phyloP scores from a whole-genome alignment of 768 basidiomycete genomes.

The Termitomyces sp. region DNA sequence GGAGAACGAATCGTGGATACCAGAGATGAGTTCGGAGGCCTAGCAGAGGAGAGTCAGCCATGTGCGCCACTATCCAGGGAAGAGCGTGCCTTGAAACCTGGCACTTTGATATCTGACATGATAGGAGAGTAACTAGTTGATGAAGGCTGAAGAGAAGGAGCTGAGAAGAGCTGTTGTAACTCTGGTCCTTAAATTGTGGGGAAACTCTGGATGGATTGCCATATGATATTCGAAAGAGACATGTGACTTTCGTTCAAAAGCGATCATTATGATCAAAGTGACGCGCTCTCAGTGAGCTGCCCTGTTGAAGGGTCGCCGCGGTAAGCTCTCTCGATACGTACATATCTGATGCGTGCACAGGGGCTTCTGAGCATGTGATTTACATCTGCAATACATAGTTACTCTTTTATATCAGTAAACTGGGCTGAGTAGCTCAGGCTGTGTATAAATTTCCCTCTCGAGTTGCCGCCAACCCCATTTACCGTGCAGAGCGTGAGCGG shows the following conservation, averaged over 20 bases:
- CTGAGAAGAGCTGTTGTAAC: not conserved
- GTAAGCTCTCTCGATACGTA: not conserved
- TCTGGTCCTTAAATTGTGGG: slow-evolving; percentile 10
- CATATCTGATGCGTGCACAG: no score
- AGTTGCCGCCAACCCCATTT: not conserved
- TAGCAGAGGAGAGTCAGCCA: slow-evolving; percentile 20
- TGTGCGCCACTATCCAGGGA: not conserved
- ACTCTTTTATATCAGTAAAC: not conserved
- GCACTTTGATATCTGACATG: slow-evolving; percentile 67
- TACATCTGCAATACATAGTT: not conserved
- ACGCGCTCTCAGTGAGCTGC: not conserved
- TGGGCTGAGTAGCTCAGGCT: not conserved
- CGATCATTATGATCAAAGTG: not conserved
- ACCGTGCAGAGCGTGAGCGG: no score
- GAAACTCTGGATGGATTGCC: slow-evolving; percentile 1
- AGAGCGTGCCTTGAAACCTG: slow-evolving; percentile 62
- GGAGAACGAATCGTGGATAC: slow-evolving; percentile 47
- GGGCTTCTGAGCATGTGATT: not conserved
- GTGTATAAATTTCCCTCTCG: not conserved
- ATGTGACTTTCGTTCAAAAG: slow-evolving; percentile 9
- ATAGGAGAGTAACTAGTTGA: slow-evolving; percentile 7
- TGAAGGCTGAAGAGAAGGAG: not conserved
- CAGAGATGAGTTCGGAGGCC: slow-evolving; percentile 63
- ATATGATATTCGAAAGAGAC: slow-evolving; percentile 8
- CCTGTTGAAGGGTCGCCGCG: not conserved